Conservation (phyloP, 441 rosid species). For the Hypseocharis bilobata region DNA sequence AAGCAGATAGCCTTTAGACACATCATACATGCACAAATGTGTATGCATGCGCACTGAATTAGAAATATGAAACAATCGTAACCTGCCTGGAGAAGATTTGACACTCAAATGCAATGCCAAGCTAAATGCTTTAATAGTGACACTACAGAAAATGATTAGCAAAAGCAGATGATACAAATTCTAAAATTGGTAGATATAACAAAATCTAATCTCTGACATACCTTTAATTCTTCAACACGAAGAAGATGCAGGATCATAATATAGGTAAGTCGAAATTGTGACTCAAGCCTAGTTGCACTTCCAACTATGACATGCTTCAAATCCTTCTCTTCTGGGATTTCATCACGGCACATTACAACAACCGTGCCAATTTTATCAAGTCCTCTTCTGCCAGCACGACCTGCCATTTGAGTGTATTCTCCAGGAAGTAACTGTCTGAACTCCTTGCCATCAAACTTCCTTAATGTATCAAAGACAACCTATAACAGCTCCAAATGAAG, state of each 20-base stretch:
- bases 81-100: background rate
- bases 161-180: conserved; percentile 14
- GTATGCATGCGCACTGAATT: background rate
- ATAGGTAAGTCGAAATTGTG: conserved; percentile 91
- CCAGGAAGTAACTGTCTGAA: conserved; percentile 82
- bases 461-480: conserved; percentile 90
- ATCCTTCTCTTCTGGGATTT: conserved; percentile 67
- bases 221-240: conserved; percentile 98
- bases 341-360: conserved; percentile 89
- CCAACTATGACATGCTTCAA: conserved; percentile 60
- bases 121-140: background rate
- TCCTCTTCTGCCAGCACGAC: conserved; percentile 99
- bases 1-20: no score
- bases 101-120: background rate
- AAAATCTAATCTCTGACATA: conserved; percentile 24
- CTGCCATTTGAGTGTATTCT: conserved; percentile 99
- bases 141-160: conserved; percentile 7
- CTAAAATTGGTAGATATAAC: conserved; percentile 6
- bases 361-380: conserved; percentile 94
- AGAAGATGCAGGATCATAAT: conserved; percentile 96
- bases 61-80: background rate
- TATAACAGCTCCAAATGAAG: conserved; percentile 25
- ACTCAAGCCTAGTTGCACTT: conserved; percentile 73
- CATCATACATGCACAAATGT: no score
- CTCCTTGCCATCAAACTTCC: conserved; percentile 95